phyloP scores from a whole-genome alignment of 106 monocot species.

The Phalaenopsis equestris region DNA sequence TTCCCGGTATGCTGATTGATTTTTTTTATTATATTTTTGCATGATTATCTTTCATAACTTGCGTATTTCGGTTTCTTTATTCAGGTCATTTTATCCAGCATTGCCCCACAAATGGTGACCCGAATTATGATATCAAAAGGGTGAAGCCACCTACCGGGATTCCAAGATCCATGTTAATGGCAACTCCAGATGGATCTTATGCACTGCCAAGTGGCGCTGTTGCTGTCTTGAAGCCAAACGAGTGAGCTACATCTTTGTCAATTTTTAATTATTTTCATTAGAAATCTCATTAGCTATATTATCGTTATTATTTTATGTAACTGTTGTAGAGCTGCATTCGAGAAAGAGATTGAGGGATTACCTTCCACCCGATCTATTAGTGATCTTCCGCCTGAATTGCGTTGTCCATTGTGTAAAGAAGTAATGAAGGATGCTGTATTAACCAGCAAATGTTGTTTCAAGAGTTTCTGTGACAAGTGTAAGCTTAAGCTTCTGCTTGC shows the following conservation, averaged over 20 bases:
- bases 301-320: background rate
- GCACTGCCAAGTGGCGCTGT: conserved; percentile 88
- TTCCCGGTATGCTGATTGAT: conserved; percentile 46
- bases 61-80: background rate
- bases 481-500: conserved; percentile 19
- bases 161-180: conserved; percentile 88
- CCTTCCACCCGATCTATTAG: conserved; percentile 60
- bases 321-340: conserved; percentile 76
- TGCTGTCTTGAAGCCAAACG: conserved; percentile 92
- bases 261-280: background rate
- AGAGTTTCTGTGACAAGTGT: conserved; percentile 98
- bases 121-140: conserved; percentile 67
- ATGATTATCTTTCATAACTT: background rate
- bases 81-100: conserved; percentile 96
- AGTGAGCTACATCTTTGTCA: conserved; percentile 35
- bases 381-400: conserved; percentile 82
- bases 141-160: conserved; percentile 86
- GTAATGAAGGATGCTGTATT: conserved; percentile 98
- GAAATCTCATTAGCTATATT: no score
- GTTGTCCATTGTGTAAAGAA: conserved; percentile 92
- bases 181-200: conserved; percentile 94
- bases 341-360: conserved; percentile 90
- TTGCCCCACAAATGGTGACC: conserved; percentile 83
- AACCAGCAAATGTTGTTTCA: conserved; percentile 97
- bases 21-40: background rate